Evolutionary conservation across 1,284 basidiomycete genomes (phyloP).

Genomic region (Tylopilus sp.): DNA sequence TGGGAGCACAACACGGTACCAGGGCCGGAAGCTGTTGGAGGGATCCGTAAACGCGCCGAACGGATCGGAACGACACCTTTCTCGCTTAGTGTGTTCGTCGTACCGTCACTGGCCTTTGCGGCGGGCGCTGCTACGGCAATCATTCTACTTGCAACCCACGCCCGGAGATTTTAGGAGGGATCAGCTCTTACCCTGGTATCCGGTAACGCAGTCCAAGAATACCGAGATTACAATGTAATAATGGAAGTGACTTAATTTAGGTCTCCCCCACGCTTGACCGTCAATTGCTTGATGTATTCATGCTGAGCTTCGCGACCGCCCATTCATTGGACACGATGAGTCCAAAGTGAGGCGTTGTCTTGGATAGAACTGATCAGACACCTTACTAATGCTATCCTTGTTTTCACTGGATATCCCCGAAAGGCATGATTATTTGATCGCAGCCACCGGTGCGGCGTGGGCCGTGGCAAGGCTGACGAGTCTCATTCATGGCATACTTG

Average conservation of each 20-base stretch:
- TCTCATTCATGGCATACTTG: no score
- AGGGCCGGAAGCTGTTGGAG: constrained; percentile 57
- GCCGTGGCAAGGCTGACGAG: neutral
- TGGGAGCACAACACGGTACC: constrained; percentile 75
- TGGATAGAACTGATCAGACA: neutral
- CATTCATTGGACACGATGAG: no score
- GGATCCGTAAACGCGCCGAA: constrained; percentile 8
- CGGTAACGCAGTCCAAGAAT: constrained; percentile 20
- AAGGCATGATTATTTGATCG: neutral
- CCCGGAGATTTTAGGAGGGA: constrained; percentile 26
- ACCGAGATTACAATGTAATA: constrained; percentile 6
- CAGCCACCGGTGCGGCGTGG: neutral
- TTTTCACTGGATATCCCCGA: neutral
- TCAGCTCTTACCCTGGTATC: neutral
- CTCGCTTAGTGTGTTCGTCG: constrained; percentile 20
- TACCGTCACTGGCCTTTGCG: constrained; percentile 36
- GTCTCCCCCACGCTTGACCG: neutral
- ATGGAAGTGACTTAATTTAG: constrained; percentile 7
- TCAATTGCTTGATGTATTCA: neutral
- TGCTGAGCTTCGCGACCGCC: no score
- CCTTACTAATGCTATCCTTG: neutral
- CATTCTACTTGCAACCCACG: constrained; percentile 27
- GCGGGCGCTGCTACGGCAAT: constrained; percentile 29
- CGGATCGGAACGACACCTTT: neutral
- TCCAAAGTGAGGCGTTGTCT: no score